Conservation (phyloP, 257 asterid species). For the Cruciata laevipes region DNA sequence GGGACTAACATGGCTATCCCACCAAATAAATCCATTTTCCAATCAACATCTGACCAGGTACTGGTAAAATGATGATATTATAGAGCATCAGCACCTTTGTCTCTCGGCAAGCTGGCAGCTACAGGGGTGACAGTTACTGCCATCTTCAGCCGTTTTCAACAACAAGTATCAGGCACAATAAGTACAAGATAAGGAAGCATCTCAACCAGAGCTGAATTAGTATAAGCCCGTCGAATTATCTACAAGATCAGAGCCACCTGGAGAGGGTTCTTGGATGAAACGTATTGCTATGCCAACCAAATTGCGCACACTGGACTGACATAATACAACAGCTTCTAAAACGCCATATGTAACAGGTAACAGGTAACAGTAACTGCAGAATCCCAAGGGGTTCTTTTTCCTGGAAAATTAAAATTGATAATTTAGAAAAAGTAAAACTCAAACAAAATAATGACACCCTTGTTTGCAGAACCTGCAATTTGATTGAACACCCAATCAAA, state of each 20-base stretch:
- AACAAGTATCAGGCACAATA: too few relatives aligned
- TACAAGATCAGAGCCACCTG: slow-evolving; percentile 97
- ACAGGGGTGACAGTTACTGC: too few relatives aligned
- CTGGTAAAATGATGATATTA: too few relatives aligned
- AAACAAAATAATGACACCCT: slow-evolving; percentile 2
- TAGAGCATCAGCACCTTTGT: too few relatives aligned
- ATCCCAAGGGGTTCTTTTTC: slow-evolving; percentile 81
- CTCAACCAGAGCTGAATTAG: slow-evolving; percentile 90
- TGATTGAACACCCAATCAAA: slow-evolving; percentile 97
- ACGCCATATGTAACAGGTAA: slow-evolving; percentile 86
- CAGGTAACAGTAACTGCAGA: slow-evolving; percentile 86
- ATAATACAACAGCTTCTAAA: slow-evolving; percentile 77
- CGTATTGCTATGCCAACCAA: slow-evolving; percentile 67
- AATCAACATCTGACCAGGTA: too few relatives aligned
- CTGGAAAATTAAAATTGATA: slow-evolving; percentile 39
- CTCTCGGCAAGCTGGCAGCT: too few relatives aligned
- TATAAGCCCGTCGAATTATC: slow-evolving; percentile 90
- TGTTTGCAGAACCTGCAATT: slow-evolving; percentile 63
- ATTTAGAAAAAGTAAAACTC: neutral
- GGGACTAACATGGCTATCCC: slow-evolving; percentile 98
- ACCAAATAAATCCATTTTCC: too few relatives aligned
- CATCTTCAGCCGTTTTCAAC: too few relatives aligned
- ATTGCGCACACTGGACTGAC: slow-evolving; percentile 82
- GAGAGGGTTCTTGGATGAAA: slow-evolving; percentile 85
- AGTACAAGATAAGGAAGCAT: too few relatives aligned